These are phyloP conservation scores for Sophora flavescens DNA, from an alignment of 306 rosid species.

Conservation along the genomic window DNA sequence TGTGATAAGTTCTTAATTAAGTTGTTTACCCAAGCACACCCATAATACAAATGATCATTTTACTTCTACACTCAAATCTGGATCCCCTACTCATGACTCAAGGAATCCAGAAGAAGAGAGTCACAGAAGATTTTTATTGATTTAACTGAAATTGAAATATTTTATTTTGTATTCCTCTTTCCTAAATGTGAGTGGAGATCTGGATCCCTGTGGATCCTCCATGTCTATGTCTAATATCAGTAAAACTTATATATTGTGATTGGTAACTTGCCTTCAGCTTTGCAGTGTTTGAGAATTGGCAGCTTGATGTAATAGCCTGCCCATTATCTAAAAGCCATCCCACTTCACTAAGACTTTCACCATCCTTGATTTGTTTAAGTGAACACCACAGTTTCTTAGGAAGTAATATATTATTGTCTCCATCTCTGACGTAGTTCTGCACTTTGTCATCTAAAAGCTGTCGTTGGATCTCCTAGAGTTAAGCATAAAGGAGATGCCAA, in stretches of 20 bases:
- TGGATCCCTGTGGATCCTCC: background rate
- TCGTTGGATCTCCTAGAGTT: conserved; percentile 59
- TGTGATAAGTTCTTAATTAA: too few relatives aligned
- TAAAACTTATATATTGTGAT: background rate
- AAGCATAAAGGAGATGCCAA: conserved; percentile 17
- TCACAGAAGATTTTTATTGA: background rate
- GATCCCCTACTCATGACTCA: background rate
- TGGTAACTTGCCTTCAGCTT: conserved; percentile 73
- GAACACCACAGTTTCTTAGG: conserved; percentile 96
- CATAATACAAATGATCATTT: background rate
- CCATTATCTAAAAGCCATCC: conserved; percentile 91
- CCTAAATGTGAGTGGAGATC: background rate
- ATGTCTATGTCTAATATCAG: conserved; percentile 28
- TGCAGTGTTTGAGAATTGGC: conserved; percentile 73
- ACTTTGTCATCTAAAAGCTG: conserved; percentile 53
- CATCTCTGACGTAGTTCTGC: conserved; percentile 64
- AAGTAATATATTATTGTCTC: conserved; percentile 65
- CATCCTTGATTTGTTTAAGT: conserved; percentile 60
- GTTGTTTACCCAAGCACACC: too few relatives aligned
- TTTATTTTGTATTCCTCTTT: conserved; percentile 1
- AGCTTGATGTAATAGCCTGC: conserved; percentile 75
- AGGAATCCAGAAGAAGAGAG: background rate
- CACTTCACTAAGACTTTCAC: conserved; percentile 70
- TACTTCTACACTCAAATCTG: background rate
- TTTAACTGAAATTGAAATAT: conserved; percentile 17